phyloP scores from a whole-genome alignment of 352 stramenopile genomes.

The Globisporangium megalacanthum region DNA sequence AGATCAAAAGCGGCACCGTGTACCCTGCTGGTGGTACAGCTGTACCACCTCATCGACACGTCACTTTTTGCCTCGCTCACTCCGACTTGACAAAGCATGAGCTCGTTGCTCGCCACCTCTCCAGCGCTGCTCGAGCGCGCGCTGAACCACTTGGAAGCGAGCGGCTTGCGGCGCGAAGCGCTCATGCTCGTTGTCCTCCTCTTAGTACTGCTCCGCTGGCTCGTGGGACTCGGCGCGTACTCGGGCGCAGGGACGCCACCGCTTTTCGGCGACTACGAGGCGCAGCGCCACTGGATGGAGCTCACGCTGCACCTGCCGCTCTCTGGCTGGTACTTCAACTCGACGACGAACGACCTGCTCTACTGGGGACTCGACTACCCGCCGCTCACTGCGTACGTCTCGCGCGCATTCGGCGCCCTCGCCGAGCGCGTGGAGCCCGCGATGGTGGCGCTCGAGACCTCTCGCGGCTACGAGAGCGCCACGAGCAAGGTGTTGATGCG shows the following conservation, averaged over 20 bases:
- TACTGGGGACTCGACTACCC: conserved; percentile 99
- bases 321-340: conserved; percentile 94
- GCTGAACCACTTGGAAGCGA: conserved; percentile 50
- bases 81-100: conserved; percentile 1
- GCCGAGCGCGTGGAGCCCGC: conserved; percentile 77
- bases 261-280: conserved; percentile 97
- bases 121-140: conserved; percentile 34
- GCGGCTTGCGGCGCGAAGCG: conserved; percentile 38
- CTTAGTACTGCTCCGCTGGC: conserved; percentile 60
- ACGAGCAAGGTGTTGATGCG: conserved; percentile 91
- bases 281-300: conserved; percentile 99
- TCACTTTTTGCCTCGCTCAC: neutral
- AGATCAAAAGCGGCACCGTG: neutral
- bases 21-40: too few relatives aligned
- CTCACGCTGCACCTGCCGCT: conserved; percentile 92
- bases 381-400: conserved; percentile 92
- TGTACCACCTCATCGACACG: too few relatives aligned
- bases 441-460: conserved; percentile 78
- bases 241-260: conserved; percentile 67
- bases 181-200: conserved; percentile 47
- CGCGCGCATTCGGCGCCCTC: conserved; percentile 69
- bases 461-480: conserved; percentile 80
- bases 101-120: neutral
- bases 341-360: conserved; percentile 86
- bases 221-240: conserved; percentile 79